Base-by-base conservation (phyloP, 306 rosid species). In the Senna siamea region DNA sequence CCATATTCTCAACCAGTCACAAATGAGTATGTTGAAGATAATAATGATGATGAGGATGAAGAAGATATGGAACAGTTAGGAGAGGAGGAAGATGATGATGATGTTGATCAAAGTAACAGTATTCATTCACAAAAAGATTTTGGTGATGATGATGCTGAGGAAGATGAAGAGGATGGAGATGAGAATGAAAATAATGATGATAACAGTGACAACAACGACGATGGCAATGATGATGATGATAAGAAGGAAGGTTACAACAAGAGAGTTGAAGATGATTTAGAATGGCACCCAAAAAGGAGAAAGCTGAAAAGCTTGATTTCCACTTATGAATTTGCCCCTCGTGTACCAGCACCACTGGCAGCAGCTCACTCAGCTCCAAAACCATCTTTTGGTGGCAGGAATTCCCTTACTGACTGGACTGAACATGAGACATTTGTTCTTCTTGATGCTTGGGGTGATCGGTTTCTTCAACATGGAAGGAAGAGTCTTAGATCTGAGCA, bases 401-500 rank as follows among this genome's bases (percentile, higher is more conserved):
- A 87, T 74, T 75, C 89, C 5, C 85, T 87, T 22, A 85, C 87
- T 2, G 95, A 90, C 38, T 93, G 98, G 98, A 88, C 88, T 7
- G 96, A 93, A 80, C 81, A 54, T 0, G 98, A 90, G 80, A 93
- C 98, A 0, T 77, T 88, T 72, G 84, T 84, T 66, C 89, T 93
- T 76, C 86, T 93, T 59, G 96, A 90, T 60, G 91, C 91, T 22
- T 93, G 96, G 96, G 98, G 96, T n/a, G 85, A 88, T 43, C 83
- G 83, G 77, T 90, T 93, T 86, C 88, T 93, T 69, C 95, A 80
- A 66, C 90, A 80, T 38, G 93, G 90, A 61, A 93, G 95, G 84
- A 93, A 90, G 89, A 93, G 96, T 59, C 95, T 93, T 76, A 85
- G 96, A 73, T 82, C 88, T 12, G 96, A 93, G 79, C 95, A 93